phyloP scores from a whole-genome alignment of 164 flowering plant genomes.

The Chloranthus sessilifolius region DNA sequence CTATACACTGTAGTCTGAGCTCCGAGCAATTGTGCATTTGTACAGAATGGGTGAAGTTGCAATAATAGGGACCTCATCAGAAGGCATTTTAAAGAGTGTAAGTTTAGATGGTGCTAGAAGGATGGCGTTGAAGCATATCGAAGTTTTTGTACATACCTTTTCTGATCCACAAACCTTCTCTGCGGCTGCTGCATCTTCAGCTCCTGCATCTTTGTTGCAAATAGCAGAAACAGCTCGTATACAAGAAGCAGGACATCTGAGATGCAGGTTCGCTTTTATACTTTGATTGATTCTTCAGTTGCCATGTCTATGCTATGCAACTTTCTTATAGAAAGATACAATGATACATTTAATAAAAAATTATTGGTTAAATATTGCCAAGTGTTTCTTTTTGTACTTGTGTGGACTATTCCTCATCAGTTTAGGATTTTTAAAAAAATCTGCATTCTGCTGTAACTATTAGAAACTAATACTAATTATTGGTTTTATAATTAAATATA shows the following conservation, averaged over 20 bases:
- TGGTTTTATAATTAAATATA: no score
- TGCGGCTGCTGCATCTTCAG: constrained; percentile 76
- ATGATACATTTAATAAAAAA: no score
- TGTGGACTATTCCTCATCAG: no score
- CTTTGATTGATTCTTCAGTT: not conserved
- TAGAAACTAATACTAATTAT: no score
- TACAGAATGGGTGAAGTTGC: constrained; percentile 87
- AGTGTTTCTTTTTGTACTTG: no score
- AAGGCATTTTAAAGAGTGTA: constrained; percentile 56
- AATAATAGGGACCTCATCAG: constrained; percentile 52
- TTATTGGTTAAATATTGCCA: no score
- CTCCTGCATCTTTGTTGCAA: constrained; percentile 71
- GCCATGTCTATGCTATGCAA: no score
- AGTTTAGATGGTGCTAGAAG: constrained; percentile 76
- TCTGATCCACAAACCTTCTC: constrained; percentile 71
- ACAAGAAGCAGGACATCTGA: constrained; percentile 91
- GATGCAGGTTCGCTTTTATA: constrained; percentile 77
- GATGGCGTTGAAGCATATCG: constrained; percentile 83
- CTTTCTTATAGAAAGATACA: no score
- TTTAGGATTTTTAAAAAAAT: no score
- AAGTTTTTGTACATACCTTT: constrained; percentile 70
- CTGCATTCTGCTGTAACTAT: no score
- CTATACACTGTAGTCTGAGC: no score
- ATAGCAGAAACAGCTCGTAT: constrained; percentile 82
- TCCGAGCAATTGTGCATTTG: no score